phyloP scores from a whole-genome alignment of 78 protist genomes.

The Neovahlkampfia damariscottae region DNA sequence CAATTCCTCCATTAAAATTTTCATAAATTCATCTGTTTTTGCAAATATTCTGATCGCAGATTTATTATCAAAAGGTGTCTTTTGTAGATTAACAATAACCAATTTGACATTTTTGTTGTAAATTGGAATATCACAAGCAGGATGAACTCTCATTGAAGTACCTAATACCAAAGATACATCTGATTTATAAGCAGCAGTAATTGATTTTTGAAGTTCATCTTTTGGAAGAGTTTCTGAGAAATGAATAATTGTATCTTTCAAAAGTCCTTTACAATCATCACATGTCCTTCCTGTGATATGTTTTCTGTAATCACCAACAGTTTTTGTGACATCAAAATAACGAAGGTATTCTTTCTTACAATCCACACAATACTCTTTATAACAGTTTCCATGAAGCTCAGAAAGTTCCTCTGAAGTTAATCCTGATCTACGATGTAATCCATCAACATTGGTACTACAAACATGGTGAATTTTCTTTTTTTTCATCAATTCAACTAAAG shows the following conservation, averaged over 20 bases:
- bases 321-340: not conserved
- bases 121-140: constrained; percentile 3
- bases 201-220: too few relatives aligned
- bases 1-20: too few relatives aligned
- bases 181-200: too few relatives aligned
- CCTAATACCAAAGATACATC: constrained; percentile 9
- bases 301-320: too few relatives aligned
- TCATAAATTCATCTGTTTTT: too few relatives aligned
- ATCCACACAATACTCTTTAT: not conserved
- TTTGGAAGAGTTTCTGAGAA: constrained; percentile 38
- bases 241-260: constrained; percentile 22
- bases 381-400: constrained; percentile 15
- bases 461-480: not conserved
- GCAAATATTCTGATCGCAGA: too few relatives aligned
- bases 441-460: constrained; percentile 4
- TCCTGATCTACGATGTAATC: not conserved
- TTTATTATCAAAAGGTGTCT: constrained; percentile 2
- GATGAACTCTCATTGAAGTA: not conserved
- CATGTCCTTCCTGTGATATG: constrained; percentile 10
- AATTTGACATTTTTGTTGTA: not conserved
- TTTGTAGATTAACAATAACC: constrained; percentile 2
- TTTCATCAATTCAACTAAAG: too few relatives aligned
- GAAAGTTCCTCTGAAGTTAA: too few relatives aligned
- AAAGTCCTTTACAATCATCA: not conserved
- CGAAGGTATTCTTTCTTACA: not conserved